Evolutionary conservation across 2,329 filamentous ascomycete species (phyloP).

Genomic region (Botrytis elliptica): DNA sequence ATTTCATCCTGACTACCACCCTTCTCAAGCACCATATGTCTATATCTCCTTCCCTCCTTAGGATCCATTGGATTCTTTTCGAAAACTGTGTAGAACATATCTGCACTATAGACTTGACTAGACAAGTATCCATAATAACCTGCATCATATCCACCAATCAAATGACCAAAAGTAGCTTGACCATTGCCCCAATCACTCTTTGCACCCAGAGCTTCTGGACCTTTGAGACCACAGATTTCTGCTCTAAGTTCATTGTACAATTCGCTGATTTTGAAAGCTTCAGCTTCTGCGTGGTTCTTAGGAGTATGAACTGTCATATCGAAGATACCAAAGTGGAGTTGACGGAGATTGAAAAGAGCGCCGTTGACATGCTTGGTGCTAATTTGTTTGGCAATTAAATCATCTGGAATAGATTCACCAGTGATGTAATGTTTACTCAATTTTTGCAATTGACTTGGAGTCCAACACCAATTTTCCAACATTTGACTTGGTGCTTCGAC

Average conservation of each 20-base stretch:
- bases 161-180: conserved; percentile 76
- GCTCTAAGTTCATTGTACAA: conserved; percentile 72
- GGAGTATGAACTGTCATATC: conserved; percentile 80
- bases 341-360: conserved; percentile 73
- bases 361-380: conserved; percentile 79
- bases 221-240: conserved; percentile 71
- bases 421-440: conserved; percentile 74
- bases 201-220: conserved; percentile 65
- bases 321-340: conserved; percentile 78
- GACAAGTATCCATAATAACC: conserved; percentile 77
- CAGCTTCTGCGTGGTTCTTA: conserved; percentile 64
- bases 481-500: conserved; percentile 72
- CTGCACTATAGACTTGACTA: conserved; percentile 76
- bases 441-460: conserved; percentile 59
- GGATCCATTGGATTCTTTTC: conserved; percentile 75
- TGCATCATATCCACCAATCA: conserved; percentile 82
- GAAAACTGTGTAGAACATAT: conserved; percentile 85
- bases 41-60: conserved; percentile 70
- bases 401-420: conserved; percentile 68
- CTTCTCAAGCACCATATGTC: conserved; percentile 74
- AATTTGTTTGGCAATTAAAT: conserved; percentile 71
- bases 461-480: conserved; percentile 77
- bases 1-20: conserved; percentile 81
- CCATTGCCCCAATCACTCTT: conserved; percentile 65
- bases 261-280: conserved; percentile 62